These are phyloP conservation scores for Russula abietina DNA, from an alignment of 768 basidiomycete species.

Conservation along the genomic window DNA sequence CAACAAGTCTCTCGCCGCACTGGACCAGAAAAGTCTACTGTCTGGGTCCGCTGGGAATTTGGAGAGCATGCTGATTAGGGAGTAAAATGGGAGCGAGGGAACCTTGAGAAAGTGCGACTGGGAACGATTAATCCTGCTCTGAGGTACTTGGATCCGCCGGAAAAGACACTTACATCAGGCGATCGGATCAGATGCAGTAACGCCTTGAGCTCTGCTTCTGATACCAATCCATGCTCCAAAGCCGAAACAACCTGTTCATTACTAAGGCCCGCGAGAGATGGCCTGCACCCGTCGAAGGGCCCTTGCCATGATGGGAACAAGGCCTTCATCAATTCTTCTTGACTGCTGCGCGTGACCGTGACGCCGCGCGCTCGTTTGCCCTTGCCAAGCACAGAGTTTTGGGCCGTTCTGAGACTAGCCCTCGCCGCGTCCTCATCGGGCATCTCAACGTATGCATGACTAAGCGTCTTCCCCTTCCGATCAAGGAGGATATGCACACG, in stretches of 20 bases:
- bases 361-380: constrained; percentile 78
- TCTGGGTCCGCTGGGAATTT: constrained; percentile 77
- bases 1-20: constrained; percentile 52
- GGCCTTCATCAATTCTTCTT: constrained; percentile 77
- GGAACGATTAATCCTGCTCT: background rate
- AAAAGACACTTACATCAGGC: constrained; percentile 56
- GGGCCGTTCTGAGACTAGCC: constrained; percentile 53
- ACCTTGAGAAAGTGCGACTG: constrained; percentile 86
- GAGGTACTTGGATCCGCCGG: background rate
- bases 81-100: constrained; percentile 74
- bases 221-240: constrained; percentile 59
- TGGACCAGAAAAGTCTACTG: constrained; percentile 70
- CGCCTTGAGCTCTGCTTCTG: constrained; percentile 59
- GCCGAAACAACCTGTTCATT: constrained; percentile 53
- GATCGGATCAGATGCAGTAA: constrained; percentile 66
- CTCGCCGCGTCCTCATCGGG: constrained; percentile 54
- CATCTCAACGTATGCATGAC: constrained; percentile 80
- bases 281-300: constrained; percentile 59
- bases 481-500: constrained; percentile 77
- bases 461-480: constrained; percentile 73
- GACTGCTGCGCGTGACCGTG: constrained; percentile 72
- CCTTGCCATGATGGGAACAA: constrained; percentile 81
- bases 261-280: constrained; percentile 59
- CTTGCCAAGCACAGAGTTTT: constrained; percentile 63
- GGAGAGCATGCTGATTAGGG: constrained; percentile 63